Conservation (phyloP, 2,329 filamentous ascomycete genomes). For the Tolypocladium capitatum region DNA sequence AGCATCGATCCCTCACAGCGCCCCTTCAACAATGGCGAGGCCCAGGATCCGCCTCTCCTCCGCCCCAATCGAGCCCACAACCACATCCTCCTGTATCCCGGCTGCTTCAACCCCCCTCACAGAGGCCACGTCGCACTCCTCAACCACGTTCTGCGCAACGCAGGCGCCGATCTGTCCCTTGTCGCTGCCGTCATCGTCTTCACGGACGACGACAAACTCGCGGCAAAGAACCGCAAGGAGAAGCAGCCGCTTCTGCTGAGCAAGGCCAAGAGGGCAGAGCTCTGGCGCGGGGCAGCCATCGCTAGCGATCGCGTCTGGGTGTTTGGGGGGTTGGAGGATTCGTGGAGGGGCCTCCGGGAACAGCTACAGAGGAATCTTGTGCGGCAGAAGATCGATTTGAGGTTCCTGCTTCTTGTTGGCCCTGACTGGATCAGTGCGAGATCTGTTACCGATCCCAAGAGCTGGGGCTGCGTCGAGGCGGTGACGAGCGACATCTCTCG, state of each 20-base stretch:
- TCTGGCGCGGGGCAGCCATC: constrained; percentile 11
- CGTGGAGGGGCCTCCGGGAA: constrained; percentile 7
- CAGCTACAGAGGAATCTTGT: constrained; percentile 2
- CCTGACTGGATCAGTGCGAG: constrained; percentile 10
- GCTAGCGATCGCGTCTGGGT: constrained; percentile 12
- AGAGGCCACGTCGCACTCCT: constrained; percentile 19
- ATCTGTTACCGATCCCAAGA: constrained; percentile 3
- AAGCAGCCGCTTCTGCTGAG: constrained; percentile 6
- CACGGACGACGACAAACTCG: constrained; percentile 11
- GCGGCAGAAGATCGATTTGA: constrained; percentile 6
- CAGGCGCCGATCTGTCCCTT: constrained; percentile 14
- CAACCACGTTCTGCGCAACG: constrained; percentile 13
- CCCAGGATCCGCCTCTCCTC: background rate
- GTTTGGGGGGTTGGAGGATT: constrained; percentile 7
- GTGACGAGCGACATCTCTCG: constrained; percentile 14
- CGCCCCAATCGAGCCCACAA: constrained; percentile 5
- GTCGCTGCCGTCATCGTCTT: constrained; percentile 18
- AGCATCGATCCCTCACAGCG: background rate
- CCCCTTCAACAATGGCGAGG: background rate
- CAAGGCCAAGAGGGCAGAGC: constrained; percentile 8
- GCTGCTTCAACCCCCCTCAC: constrained; percentile 25
- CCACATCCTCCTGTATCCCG: constrained; percentile 20
- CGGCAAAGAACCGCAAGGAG: constrained; percentile 8
- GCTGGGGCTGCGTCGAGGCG: constrained; percentile 11
- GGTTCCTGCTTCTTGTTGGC: constrained; percentile 11